A percentile compares a stretch with the other conserved stretches of the same genome.
These are phyloP conservation scores for Aspergillus affinis DNA, from an alignment of 495 filamentous ascomycete genomes.

Conservation along the genomic window DNA sequence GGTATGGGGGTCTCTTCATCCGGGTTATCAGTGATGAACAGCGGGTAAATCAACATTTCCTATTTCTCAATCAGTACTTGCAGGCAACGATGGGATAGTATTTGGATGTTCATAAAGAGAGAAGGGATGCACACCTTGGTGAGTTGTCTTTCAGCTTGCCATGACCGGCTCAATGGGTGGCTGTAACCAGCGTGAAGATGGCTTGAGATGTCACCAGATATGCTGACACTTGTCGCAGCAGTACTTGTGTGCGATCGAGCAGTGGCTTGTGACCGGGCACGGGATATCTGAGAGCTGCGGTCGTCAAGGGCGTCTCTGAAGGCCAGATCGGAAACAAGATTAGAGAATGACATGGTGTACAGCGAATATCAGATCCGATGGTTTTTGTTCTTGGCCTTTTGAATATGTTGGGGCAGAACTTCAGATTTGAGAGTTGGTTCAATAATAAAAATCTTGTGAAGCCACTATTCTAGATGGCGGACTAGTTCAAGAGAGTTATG, in stretches of 20 bases:
- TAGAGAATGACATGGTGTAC: slow-evolving; percentile 80
- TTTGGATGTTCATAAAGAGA: not conserved
- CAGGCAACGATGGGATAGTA: not conserved
- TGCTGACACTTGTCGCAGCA: slow-evolving; percentile 89
- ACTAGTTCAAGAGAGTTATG: too few relatives aligned
- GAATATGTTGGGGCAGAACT: too few relatives aligned
- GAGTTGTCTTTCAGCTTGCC: slow-evolving; percentile 95
- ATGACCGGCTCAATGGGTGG: slow-evolving; percentile 84
- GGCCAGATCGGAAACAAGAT: slow-evolving; percentile 81
- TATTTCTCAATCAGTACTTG: slow-evolving; percentile 30
- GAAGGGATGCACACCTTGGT: slow-evolving; percentile 68
- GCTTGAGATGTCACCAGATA: slow-evolving; percentile 87
- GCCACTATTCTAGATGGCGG: too few relatives aligned
- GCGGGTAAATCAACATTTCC: slow-evolving; percentile 97
- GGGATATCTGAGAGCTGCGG: slow-evolving; percentile 68
- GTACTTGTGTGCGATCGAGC: slow-evolving; percentile 84
- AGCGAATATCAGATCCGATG: not conserved
- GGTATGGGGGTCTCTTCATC: slow-evolving; percentile 90
- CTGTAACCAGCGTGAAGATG: slow-evolving; percentile 94
- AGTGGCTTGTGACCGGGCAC: slow-evolving; percentile 62
- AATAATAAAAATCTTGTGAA: too few relatives aligned
- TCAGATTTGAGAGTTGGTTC: too few relatives aligned
- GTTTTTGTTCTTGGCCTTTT: too few relatives aligned
- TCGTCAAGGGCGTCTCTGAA: slow-evolving; percentile 61
- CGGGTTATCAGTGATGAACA: slow-evolving; percentile 92